These are phyloP conservation scores for Lithohypha guttulata DNA, from an alignment of 2,329 filamentous ascomycete species.

Conservation along the genomic window DNA sequence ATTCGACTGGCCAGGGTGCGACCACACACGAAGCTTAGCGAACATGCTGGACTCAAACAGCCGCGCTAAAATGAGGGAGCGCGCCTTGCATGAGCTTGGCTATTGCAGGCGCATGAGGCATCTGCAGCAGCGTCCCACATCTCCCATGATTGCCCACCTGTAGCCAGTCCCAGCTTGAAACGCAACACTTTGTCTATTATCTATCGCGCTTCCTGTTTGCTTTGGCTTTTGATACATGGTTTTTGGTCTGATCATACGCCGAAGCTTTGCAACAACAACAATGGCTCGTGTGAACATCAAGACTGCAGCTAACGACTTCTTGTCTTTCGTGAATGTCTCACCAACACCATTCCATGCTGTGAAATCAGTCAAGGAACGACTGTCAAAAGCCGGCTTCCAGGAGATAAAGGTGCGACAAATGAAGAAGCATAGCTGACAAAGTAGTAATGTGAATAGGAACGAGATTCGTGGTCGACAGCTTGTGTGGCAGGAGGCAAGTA, in stretches of 20 bases:
- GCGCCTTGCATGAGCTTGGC: too few relatives aligned
- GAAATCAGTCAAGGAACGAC: constrained; percentile 60
- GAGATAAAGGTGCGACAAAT: constrained; percentile 54
- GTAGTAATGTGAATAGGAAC: constrained; percentile 46
- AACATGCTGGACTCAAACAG: too few relatives aligned
- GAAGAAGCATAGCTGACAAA: too few relatives aligned
- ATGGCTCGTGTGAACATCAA: constrained; percentile 25
- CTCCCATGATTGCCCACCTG: too few relatives aligned
- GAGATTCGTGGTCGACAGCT: constrained; percentile 72
- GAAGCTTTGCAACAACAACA: constrained; percentile 14
- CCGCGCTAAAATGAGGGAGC: too few relatives aligned
- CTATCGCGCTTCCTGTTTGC: too few relatives aligned
- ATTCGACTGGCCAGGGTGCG: constrained; percentile 1
- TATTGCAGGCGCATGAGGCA: too few relatives aligned
- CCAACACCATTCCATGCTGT: constrained; percentile 96
- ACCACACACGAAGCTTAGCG: too few relatives aligned
- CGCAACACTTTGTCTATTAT: neutral
- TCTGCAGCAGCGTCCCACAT: too few relatives aligned
- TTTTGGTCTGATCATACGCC: constrained; percentile 9
- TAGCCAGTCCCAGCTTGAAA: too few relatives aligned
- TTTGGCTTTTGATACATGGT: too few relatives aligned
- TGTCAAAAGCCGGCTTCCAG: constrained; percentile 75
- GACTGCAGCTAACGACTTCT: constrained; percentile 62
- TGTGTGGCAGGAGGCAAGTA: constrained; percentile 86
- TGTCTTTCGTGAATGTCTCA: constrained; percentile 88